Base-by-base conservation (phyloP, 108 stramenopile genomes). In the Cyclotella kingstonii region DNA sequence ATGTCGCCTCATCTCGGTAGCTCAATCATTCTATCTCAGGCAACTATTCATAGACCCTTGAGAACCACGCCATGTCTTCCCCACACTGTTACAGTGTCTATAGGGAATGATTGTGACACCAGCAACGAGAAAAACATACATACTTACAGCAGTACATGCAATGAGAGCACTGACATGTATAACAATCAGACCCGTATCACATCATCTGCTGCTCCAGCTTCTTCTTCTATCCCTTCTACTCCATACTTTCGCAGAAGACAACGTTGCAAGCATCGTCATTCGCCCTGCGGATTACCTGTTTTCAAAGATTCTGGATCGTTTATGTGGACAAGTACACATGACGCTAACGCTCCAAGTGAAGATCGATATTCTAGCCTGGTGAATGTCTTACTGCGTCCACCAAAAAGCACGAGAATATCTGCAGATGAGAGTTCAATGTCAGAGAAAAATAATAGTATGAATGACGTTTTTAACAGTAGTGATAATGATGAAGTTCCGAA, bases 281-380 rank as follows among this genome's bases (percentile, higher is more conserved):
- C 57, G 22, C 86, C 86, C 22, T 66, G 50, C 3, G 77, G 71
- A 29, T 45, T 90, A 33, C 89, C 89, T 1, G 73, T 70, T 40
- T 86, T 90, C 55, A 67, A 68, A 35, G 84, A 90, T 40, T 65
- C 89, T 3, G 30, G 79, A 50, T 57, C 71, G 4, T 84, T 78
- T 41, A 85, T 84, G 82, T 90, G 89, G 89, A 86, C 85, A 12
- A 81, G 82, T 0, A 81, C 85, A 12, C 84, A 90, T 59, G 89
- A 85, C 27, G 90, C 90, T 40, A 91, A 91, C 55, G 61, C 73
- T 22, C 90, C 90, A 6, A 75, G 71, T 4, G 90, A 91, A 68
- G 90, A 91, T 84, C 81, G 90, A 17, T 84, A 81, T 54, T 68
- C 82, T 8, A 82, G 80, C 47, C 59, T 91, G 27, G 84, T 84